These are phyloP conservation scores for Dioscorea zingiberensis DNA, from an alignment of 106 monocot genomes.

Conservation along the genomic window DNA sequence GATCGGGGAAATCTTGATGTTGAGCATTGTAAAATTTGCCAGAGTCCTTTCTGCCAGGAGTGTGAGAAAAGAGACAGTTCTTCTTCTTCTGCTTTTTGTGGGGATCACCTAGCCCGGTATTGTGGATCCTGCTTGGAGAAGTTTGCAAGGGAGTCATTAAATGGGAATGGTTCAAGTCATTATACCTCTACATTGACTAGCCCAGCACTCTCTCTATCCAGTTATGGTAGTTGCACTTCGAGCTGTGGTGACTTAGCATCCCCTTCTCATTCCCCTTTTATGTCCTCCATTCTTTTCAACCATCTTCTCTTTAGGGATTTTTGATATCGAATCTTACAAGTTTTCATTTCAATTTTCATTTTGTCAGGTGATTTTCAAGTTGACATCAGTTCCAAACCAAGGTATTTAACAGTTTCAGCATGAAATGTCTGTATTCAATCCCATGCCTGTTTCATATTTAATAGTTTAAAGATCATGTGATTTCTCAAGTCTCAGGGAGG, in stretches of 20 bases:
- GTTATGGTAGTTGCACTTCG: slow-evolving; percentile 15
- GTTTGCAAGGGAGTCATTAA: neutral
- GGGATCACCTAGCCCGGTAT: neutral
- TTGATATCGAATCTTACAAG: neutral
- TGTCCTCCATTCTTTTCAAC: neutral
- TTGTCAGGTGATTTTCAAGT: slow-evolving; percentile 12
- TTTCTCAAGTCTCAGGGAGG: too few species aligned
- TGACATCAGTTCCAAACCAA: neutral
- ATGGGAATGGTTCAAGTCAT: neutral
- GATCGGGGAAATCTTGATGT: slow-evolving; percentile 5
- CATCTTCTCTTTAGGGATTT: neutral
- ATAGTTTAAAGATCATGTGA: too few species aligned
- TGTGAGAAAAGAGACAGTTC: slow-evolving; percentile 7
- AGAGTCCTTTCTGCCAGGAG: slow-evolving; percentile 8
- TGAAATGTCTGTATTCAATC: too few species aligned
- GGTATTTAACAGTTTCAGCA: too few species aligned
- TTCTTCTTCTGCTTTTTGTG: neutral
- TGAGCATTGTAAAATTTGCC: slow-evolving; percentile 1
- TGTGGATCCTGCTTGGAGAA: slow-evolving; percentile 4
- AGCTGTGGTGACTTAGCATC: slow-evolving; percentile 13
- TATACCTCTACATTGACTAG: slow-evolving; percentile 1
- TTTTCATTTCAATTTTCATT: neutral
- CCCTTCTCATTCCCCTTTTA: neutral
- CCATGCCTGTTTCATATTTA: too few species aligned
- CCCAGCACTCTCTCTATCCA: neutral